Percentiles rank a stretch among this genome's conserved stretches.
These are phyloP conservation scores for Volvox africanus DNA, from an alignment of 139 green algal species.

Conservation along the genomic window DNA sequence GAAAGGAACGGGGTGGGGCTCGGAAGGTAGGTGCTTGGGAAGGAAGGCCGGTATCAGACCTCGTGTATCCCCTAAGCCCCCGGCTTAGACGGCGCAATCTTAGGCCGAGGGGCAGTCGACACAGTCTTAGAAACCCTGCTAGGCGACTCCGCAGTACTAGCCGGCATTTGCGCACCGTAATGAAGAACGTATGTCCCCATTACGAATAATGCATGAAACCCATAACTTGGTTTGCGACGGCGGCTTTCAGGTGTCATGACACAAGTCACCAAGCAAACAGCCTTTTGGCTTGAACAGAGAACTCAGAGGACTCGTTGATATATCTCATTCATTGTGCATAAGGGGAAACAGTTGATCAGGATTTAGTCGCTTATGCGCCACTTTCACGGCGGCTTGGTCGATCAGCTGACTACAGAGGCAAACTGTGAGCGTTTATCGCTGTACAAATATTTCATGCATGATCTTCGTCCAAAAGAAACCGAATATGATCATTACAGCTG, in stretches of 20 bases:
- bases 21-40: not conserved
- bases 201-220: too few relatives aligned
- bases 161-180: too few relatives aligned
- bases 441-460: not conserved
- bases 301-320: not conserved
- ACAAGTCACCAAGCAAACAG: not conserved
- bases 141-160: too few relatives aligned
- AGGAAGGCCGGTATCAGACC: too few relatives aligned
- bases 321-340: not conserved
- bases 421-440: not conserved
- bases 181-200: too few relatives aligned
- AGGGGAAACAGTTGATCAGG: not conserved
- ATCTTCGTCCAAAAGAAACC: not conserved
- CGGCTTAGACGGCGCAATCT: too few relatives aligned
- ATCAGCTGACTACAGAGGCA: not conserved
- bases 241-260: too few relatives aligned
- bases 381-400: not conserved
- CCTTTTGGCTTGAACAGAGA: not conserved
- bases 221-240: too few relatives aligned
- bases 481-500: not conserved
- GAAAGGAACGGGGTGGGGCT: not conserved
- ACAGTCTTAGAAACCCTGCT: too few relatives aligned
- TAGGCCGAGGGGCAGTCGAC: too few relatives aligned
- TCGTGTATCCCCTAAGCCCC: too few relatives aligned
- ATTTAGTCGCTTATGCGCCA: too few relatives aligned